Evolutionary conservation across 139 green algal species (phyloP).

Genomic region (Chloropicon primus): DNA sequence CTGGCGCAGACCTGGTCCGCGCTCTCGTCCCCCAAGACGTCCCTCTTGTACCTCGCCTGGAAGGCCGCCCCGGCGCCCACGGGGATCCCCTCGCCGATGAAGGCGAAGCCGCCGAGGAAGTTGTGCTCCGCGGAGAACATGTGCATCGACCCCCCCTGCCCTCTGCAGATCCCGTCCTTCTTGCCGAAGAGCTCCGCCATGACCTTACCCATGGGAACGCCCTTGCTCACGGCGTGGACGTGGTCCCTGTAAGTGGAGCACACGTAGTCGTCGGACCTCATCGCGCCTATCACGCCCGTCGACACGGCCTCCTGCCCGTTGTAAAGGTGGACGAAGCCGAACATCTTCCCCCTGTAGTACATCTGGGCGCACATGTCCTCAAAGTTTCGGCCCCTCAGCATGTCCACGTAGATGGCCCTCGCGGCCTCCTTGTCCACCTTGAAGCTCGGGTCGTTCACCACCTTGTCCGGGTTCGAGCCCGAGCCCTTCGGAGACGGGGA

Average conservation of each 20-base stretch:
- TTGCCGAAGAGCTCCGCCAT: conserved; percentile 99
- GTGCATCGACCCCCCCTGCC: conserved; percentile 95
- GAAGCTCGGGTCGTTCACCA: not conserved
- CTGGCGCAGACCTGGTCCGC: conserved; percentile 45
- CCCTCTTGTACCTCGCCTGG: conserved; percentile 63
- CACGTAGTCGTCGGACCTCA: conserved; percentile 75
- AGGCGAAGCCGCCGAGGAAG: conserved; percentile 91
- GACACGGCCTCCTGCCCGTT: conserved; percentile 84
- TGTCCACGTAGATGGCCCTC: conserved; percentile 25
- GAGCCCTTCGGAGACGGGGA: too few relatives aligned
- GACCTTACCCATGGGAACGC: conserved; percentile 47
- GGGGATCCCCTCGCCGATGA: conserved; percentile 96
- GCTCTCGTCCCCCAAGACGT: conserved; percentile 64
- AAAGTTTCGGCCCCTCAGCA: conserved; percentile 78
- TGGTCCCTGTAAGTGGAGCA: conserved; percentile 97
- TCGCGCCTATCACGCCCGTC: conserved; percentile 25
- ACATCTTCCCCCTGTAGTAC: conserved; percentile 92
- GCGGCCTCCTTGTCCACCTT: conserved; percentile 1
- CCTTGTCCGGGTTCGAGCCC: not conserved
- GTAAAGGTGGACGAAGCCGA: conserved; percentile 97
- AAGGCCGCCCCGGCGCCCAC: conserved; percentile 90
- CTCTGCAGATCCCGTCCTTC: conserved; percentile 84
- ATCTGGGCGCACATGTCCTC: conserved; percentile 98
- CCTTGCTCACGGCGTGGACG: conserved; percentile 91
- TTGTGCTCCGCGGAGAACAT: conserved; percentile 83